Evolutionary conservation across 164 flowering plant species (phyloP), one percentile per base, ranked within the genome.

Genomic region (Vitis cinerea): DNA sequence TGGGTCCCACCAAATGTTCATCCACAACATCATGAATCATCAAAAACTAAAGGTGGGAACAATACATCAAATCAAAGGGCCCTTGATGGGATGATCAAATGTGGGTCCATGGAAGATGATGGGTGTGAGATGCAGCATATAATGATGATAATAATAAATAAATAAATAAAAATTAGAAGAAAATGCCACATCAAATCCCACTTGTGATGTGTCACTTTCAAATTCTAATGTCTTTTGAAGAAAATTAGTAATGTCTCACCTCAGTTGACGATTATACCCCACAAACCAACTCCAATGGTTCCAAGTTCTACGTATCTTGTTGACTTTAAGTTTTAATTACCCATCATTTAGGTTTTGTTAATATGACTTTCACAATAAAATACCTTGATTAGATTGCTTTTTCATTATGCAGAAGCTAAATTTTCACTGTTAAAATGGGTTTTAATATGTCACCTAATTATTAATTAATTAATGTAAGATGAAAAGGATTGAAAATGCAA

Each of bases 171-270:
- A 12, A 10, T 29, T 11, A 29, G 27, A 12, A n/a, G 12, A 37
- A 37, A 37, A 37, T 37, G 44, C 50, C 64, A 27, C 30, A 27
- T 27, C 61, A 59, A 1, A 16, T 16, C 47, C 64, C 50, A 61
- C 23, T 61, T 37, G 64, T 61, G 50, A 61, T 37, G 44, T 31
- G 50, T 31, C 50, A 8, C 16, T 61, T 61, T 55, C 70, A 67
- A 44, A 57, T 27, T n/a, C 56, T 31, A 49, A 65, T 30, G 50
- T 11, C 49, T 59, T 59, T 11, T 23, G 9, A 10, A 59, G 12
- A 29, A 10, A 59, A 27, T 59, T 59, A 59, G 61, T 59, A 47
- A 59, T 27, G 14, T 59, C 61, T 59, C 2, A 29, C 61, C 14
- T 27, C 31, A 59, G 13, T 27, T 59, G 14, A 23, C 9, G 9